phyloP scores from a whole-genome alignment of 495 filamentous ascomycete genomes.

The Penicillium crystallinum region DNA sequence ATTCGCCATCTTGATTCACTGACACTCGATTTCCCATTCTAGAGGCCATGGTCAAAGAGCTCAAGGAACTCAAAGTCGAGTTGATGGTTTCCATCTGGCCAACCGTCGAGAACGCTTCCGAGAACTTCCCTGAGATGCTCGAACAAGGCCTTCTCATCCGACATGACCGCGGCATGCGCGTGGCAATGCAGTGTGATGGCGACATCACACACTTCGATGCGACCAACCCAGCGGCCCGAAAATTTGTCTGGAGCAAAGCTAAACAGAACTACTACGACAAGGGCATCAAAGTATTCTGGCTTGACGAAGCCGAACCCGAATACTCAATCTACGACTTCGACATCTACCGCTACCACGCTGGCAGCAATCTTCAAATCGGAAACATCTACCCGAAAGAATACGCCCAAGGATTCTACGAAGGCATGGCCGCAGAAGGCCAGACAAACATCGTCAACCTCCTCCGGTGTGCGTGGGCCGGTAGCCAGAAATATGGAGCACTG shows the following conservation, averaged over 20 bases:
- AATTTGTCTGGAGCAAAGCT: slow-evolving; percentile 50
- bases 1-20: neutral
- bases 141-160: slow-evolving; percentile 49
- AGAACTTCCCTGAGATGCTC: slow-evolving; percentile 52
- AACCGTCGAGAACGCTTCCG: slow-evolving; percentile 46
- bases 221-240: slow-evolving; percentile 48
- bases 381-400: slow-evolving; percentile 54
- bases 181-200: slow-evolving; percentile 49
- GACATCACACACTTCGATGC: slow-evolving; percentile 52
- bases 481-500: slow-evolving; percentile 54
- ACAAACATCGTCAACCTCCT: slow-evolving; percentile 51
- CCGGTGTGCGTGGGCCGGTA: slow-evolving; percentile 55
- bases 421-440: slow-evolving; percentile 43
- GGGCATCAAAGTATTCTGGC: slow-evolving; percentile 56
- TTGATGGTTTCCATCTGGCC: slow-evolving; percentile 60
- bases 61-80: slow-evolving; percentile 47
- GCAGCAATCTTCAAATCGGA: slow-evolving; percentile 47
- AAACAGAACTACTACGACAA: slow-evolving; percentile 52
- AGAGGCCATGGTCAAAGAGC: slow-evolving; percentile 52
- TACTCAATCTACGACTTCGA: slow-evolving; percentile 56
- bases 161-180: slow-evolving; percentile 47
- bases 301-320: slow-evolving; percentile 58
- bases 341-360: slow-evolving; percentile 52
- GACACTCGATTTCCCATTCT: neutral
- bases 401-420: slow-evolving; percentile 52